Evolutionary conservation across 768 basidiomycete species (phyloP), one percentile per base, ranked within the genome.

Genomic region (Lentinula raphanica): DNA sequence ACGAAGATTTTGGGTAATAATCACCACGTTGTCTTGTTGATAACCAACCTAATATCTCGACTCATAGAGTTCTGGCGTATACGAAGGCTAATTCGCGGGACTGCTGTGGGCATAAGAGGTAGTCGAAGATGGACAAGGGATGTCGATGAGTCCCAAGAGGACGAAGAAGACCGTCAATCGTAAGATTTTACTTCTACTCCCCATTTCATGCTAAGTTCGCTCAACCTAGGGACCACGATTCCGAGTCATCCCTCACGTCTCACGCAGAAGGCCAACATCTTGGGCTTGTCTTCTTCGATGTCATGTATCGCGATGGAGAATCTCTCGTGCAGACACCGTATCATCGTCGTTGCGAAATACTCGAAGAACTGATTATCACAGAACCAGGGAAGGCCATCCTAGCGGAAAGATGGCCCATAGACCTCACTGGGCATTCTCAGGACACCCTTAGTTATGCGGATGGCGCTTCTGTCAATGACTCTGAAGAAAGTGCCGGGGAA

Each of bases 271-370:
- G 58, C 9, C 78, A 84, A 2, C 87, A 86, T 60, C 82, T 94
- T 6, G 90, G 84, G 19, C 77, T 96, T 17, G 86, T 93, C 12
- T 95, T 94, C 74, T 97, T 95, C 65, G 94, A 97, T 65, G 64
- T 95, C 13, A 77, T 97, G 5, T 68, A 80, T n/a, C 72, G 92
- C 0, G 83, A 94, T 63, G 81, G 73, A n/a, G 64, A 68, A 35
- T 85, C 80, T 7, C 72, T 92, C 11, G 63, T 92, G 6, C 71
- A 75, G 11, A 67, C 67, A 3, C 70, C 85, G 0, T 95, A 95
- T 64, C 68, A 70, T 0, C 63, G 73, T 7, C 83, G 94, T 12
- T 81, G 92, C 28, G 68, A 69, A 15, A 66, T 80, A 3, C 80
- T 97, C 15, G 87, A 93, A 67, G 65, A 71, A 1, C 59, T 85